A percentile compares a stretch with the other conserved stretches of the same genome.
These are phyloP conservation scores for Albugo candida DNA, from an alignment of 352 stramenopile genomes.

Conservation along the genomic window DNA sequence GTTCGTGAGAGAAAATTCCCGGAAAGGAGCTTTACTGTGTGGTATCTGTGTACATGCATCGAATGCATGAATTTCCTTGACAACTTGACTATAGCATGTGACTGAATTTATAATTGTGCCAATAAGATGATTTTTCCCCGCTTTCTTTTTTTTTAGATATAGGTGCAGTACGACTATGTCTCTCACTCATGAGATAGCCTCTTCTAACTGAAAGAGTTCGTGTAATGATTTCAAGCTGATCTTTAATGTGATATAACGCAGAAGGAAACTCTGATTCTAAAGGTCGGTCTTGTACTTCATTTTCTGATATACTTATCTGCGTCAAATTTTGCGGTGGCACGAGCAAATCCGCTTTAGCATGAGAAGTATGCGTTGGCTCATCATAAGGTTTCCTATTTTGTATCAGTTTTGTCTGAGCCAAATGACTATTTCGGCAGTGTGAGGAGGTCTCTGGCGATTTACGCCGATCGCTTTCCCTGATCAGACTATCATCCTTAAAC, in stretches of 20 bases:
- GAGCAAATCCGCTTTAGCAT: neutral
- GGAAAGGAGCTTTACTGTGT: too few species aligned
- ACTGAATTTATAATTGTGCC: too few species aligned
- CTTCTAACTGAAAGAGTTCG: conserved; percentile 69
- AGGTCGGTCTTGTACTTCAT: neutral
- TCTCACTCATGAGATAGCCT: conserved; percentile 70
- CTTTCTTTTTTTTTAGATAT: too few species aligned
- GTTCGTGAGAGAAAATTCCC: too few species aligned
- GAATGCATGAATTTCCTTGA: too few species aligned
- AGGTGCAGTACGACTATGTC: too few species aligned
- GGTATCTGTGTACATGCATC: too few species aligned
- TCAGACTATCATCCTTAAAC: neutral
- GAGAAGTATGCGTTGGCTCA: neutral
- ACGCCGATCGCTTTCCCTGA: neutral
- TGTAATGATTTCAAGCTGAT: conserved; percentile 79
- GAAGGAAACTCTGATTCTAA: conserved; percentile 17
- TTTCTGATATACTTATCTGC: neutral
- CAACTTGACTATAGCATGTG: too few species aligned
- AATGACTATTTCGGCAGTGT: neutral
- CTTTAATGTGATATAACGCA: conserved; percentile 78
- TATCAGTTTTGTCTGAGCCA: neutral
- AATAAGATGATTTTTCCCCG: too few species aligned
- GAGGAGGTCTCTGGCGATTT: neutral
- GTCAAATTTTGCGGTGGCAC: neutral
- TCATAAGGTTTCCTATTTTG: too few species aligned